These are phyloP conservation scores for Leishmania guyanensis DNA, from an alignment of 208 protist species.

Conservation along the genomic window DNA sequence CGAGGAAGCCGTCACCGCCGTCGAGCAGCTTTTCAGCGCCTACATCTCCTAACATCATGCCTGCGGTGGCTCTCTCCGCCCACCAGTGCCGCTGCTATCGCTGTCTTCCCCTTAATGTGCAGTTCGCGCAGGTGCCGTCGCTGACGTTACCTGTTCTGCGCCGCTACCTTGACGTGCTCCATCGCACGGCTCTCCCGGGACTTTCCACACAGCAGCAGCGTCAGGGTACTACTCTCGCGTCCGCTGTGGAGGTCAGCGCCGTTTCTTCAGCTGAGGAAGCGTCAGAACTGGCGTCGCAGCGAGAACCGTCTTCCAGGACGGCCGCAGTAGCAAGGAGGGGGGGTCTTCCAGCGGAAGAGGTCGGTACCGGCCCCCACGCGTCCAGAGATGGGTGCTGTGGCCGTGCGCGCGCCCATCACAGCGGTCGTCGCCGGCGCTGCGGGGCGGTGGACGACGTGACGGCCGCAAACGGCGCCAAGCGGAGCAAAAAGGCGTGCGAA, in stretches of 20 bases:
- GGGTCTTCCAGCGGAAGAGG: not conserved
- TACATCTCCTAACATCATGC: not conserved
- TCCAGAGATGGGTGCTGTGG: not conserved
- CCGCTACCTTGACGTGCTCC: constrained; percentile 25
- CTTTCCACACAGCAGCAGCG: constrained; percentile 5
- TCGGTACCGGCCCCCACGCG: not conserved
- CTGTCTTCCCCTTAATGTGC: constrained; percentile 25
- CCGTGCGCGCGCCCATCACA: not conserved
- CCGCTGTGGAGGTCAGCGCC: not conserved
- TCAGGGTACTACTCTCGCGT: not conserved
- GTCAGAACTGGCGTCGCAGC: not conserved
- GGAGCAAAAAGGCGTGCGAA: not conserved
- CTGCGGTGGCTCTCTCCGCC: not conserved
- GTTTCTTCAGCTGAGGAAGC: not conserved
- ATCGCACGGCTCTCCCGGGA: constrained; percentile 24
- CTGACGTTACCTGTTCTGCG: constrained; percentile 19
- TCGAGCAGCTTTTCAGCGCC: not conserved
- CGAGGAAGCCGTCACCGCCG: not conserved
- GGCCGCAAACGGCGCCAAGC: not conserved
- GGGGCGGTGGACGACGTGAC: not conserved
- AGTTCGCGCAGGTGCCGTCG: constrained; percentile 36
- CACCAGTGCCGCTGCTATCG: constrained; percentile 16
- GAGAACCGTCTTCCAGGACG: not conserved
- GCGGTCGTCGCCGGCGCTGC: not conserved
- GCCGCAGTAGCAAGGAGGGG: not conserved